phyloP scores from a whole-genome alignment of 768 basidiomycete species.

The Mrakia frigida region DNA sequence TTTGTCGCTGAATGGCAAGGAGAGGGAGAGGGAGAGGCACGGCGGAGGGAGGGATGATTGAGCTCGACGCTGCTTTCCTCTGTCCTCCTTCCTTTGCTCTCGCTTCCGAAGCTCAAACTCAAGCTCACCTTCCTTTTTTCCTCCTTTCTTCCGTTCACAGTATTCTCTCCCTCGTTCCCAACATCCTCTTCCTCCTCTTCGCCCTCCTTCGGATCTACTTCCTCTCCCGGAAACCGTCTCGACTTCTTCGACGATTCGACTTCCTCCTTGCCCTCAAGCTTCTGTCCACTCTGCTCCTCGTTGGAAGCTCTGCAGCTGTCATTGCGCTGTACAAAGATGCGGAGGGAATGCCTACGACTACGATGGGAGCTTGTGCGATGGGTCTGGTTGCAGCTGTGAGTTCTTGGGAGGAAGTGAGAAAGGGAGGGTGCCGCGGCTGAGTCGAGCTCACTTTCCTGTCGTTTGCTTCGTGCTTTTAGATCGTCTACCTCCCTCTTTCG shows the following conservation, averaged over 20 bases:
- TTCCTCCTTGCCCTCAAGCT: neutral
- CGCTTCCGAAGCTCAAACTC: neutral
- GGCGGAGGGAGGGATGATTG: neutral
- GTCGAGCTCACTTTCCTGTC: neutral
- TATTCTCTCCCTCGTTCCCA: slow-evolving; percentile 21
- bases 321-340: neutral
- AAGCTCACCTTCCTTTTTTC: neutral
- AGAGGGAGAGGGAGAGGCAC: neutral
- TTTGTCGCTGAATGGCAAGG: neutral
- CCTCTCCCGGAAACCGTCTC: neutral
- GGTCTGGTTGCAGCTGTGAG: neutral
- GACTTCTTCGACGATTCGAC: neutral
- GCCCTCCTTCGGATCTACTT: neutral
- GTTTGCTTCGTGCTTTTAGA: neutral
- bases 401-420: neutral
- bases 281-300: neutral
- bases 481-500: neutral
- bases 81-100: no score
- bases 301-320: neutral
- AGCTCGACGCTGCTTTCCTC: no score
- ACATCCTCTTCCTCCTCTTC: slow-evolving; percentile 6
- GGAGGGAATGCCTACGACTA: neutral
- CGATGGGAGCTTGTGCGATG: neutral
- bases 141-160: neutral
- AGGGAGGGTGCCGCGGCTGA: no score